Evolutionary conservation across 805 yeast species (phyloP), one percentile per base, ranked within the genome.

Genomic region (Lipomyces yamadae): DNA sequence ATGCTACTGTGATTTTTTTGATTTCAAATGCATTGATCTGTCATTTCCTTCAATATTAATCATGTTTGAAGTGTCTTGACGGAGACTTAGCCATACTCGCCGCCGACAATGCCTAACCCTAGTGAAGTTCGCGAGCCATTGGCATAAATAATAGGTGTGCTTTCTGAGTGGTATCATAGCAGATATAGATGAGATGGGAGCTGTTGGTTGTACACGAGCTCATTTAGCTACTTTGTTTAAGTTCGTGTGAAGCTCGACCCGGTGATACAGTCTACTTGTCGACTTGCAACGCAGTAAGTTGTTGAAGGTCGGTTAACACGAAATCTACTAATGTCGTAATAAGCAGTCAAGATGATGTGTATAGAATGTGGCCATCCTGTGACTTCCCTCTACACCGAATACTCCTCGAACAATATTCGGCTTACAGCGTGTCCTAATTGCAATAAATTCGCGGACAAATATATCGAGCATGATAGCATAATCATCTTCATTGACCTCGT

Each of bases 381-480:
- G 45, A 80, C 81, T 18, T 81, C 89, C 0, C 82, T 93, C 48
- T 94, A 85, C 78, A 87, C 88, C 30, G 82, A 81, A 71, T 93
- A 90, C 77, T 85, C 93, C 35, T 87, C 89, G 65, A 86, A 88
- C 57, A 92, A 92, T 73, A 91, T 94, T 58, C 86, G 90, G 70
- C 83, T 92, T 50, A 88, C 96, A 0, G 87, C 87, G 39, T 95
- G 98, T 74, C 79, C 85, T 2, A 76, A 79, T 35, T 95, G 99
- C 76, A 82, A 85, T 37, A 81, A 83, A 60, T 86, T 90, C 30
- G 96, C 92, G 2, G 99, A 95, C 77, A 89, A 90, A 75, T 95
- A 95, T 78, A 88, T 94, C 37, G 99, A 95, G 76, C 88, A 86
- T 70, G 99, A 95, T 76, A 84, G 86, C 64, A 96, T 94, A 6